These are phyloP conservation scores for Xylariaceae sp. DNA, from an alignment of 2,329 filamentous ascomycete genomes.

Conservation along the genomic window DNA sequence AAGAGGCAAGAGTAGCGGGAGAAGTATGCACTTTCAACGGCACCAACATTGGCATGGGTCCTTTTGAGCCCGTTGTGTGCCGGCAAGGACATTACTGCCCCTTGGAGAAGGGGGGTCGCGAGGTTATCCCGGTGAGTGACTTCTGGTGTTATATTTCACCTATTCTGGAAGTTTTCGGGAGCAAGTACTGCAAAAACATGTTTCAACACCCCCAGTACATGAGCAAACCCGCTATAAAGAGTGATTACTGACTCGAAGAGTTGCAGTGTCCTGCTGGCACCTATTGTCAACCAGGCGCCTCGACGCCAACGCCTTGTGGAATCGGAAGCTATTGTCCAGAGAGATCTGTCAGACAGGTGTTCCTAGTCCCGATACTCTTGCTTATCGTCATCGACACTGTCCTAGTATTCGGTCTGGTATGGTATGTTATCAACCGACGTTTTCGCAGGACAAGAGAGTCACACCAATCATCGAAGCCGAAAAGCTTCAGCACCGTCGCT, in stretches of 20 bases:
- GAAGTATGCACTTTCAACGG: constrained; percentile 33
- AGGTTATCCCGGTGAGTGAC: constrained; percentile 37
- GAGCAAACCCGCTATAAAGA: too few species aligned
- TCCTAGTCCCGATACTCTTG: constrained; percentile 42
- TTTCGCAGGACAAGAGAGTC: constrained; percentile 30
- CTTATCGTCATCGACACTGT: constrained; percentile 43
- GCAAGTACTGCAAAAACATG: too few species aligned
- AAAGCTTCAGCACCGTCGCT: constrained; percentile 30
- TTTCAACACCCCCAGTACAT: too few species aligned
- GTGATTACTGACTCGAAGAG: too few species aligned
- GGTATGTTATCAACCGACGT: constrained; percentile 36
- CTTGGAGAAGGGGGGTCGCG: constrained; percentile 31
- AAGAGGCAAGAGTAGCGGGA: constrained; percentile 35
- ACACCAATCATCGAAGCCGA: constrained; percentile 21
- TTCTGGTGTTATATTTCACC: too few species aligned
- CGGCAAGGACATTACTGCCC: constrained; percentile 50
- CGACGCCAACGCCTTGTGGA: constrained; percentile 46
- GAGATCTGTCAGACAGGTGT: constrained; percentile 41
- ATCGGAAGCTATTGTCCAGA: constrained; percentile 45
- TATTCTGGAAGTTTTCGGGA: too few species aligned
- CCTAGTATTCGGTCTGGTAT: constrained; percentile 36
- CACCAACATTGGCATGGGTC: constrained; percentile 41
- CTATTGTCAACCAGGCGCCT: constrained; percentile 51
- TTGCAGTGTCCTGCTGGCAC: constrained; percentile 47
- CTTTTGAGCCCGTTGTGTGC: constrained; percentile 52